These are phyloP conservation scores for Lactarius hengduanensis DNA, from an alignment of 768 basidiomycete genomes.

Conservation along the genomic window DNA sequence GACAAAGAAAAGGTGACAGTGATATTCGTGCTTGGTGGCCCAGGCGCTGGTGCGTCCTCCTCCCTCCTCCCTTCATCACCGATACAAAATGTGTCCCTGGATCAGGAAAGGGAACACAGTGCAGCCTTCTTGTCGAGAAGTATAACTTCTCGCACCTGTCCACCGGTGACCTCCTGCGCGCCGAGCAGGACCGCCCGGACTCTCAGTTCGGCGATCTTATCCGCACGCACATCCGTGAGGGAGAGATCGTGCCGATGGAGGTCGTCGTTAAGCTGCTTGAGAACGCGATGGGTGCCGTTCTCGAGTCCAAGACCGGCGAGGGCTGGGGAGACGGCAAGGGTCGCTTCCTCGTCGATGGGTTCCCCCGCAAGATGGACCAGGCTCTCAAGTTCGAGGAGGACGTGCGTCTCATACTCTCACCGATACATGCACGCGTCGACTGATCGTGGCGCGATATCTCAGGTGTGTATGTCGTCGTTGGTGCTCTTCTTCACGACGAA, in stretches of 20 bases:
- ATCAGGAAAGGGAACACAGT: slow-evolving; percentile 95
- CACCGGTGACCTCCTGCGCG: slow-evolving; percentile 98
- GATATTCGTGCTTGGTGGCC: slow-evolving; percentile 94
- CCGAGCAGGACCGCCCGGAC: slow-evolving; percentile 85
- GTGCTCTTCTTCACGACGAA: slow-evolving; percentile 88
- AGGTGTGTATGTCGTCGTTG: slow-evolving; percentile 80
- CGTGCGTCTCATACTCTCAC: slow-evolving; percentile 42
- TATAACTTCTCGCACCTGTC: slow-evolving; percentile 90
- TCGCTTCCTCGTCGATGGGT: slow-evolving; percentile 94
- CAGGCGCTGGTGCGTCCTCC: slow-evolving; percentile 75
- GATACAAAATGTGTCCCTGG: background rate
- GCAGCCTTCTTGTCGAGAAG: slow-evolving; percentile 74
- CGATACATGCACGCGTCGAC: background rate
- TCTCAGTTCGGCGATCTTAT: slow-evolving; percentile 85
- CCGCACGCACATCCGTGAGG: slow-evolving; percentile 83
- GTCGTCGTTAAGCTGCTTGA: slow-evolving; percentile 94
- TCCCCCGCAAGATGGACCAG: slow-evolving; percentile 99
- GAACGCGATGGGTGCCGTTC: slow-evolving; percentile 77
- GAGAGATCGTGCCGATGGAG: slow-evolving; percentile 93
- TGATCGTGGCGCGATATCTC: background rate
- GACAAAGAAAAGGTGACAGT: slow-evolving; percentile 76
- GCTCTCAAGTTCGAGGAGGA: slow-evolving; percentile 85
- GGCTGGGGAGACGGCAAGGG: slow-evolving; percentile 73
- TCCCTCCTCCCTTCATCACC: slow-evolving; percentile 12
- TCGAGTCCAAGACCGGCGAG: slow-evolving; percentile 45